Evolutionary conservation across 495 filamentous ascomycete genomes (phyloP), one percentile per base, ranked within the genome.

Genomic region (Lophiotrema nucula): DNA sequence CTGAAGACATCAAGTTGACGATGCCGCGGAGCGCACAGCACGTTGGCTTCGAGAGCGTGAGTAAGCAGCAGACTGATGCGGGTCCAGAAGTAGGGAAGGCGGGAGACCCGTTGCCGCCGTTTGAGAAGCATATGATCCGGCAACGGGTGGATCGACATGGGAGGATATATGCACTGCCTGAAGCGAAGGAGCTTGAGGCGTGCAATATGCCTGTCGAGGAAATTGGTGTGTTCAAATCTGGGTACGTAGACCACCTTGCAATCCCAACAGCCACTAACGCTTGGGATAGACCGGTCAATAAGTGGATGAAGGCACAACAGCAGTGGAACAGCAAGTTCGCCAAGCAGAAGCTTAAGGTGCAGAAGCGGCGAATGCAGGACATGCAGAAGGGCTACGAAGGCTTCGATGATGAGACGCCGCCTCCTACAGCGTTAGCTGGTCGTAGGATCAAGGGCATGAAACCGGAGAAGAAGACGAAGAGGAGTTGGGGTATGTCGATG

Each of bases 111-210:
- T 73, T 95, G 0, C 90, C 90, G 3, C 70, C 81, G 0, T 97
- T 90, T 73, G 78, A 83, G 46, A 72, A 86, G 44, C 85, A 95
- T 69, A 95, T 96, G 89, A 90, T 97, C 53, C 88, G 92, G 3
- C 89, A 97, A 67, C 77, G 86, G 21, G 84, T 97, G 27, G 84
- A 88, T 59, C 81, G 87, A 13, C 81, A 89, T 66, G 92, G 92
- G 11, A 72, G 77, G 22, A 80, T 91, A 27, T 85, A 81, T 55
- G 77, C 80, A 4, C 77, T 97, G 0, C 79, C 82, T 0, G 80
- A 84, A 0, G 74, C 78, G 10, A 72, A 76, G 3, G 78, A 85
- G 2, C 78, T 91, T n/a, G 64, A 72, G 1, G 86, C 79, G 2
- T 80, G 90, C 35, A 73, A 76, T 18, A 73, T 93, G 22, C 74